Evolutionary conservation across 2,329 filamentous ascomycete genomes (phyloP), one percentile per base, ranked within the genome.

Genomic region (Pyrenophora seminiperda): DNA sequence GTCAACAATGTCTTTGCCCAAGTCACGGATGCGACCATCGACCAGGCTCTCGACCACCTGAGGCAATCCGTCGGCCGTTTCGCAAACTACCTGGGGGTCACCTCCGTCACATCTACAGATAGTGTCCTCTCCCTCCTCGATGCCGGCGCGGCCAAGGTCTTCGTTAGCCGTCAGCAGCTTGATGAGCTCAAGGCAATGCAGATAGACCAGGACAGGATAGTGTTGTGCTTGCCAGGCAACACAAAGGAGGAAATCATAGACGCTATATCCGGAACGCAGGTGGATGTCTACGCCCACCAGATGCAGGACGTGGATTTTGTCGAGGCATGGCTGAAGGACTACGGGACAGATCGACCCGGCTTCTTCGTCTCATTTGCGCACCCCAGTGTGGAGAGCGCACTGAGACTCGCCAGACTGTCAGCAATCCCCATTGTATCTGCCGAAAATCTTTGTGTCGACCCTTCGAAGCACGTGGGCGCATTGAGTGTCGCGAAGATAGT

Each of bases 81-180:
- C 44, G 73, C 79, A 59, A 83, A 89, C 58, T 91, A 89, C 71
- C 83, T 96, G 59, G 90, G 96, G 64, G 91, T 86, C 41, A 87
- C 89, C 4, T 76, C 76, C 17, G 79, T 97, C 31, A 73, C 82
- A 24, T 85, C 85, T 9, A 77, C 79, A 47, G 87, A 91, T 59
- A 88, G 95, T 57, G 79, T 97, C 29, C 76, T 93, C 45, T 83
- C 88, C 38, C 81, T 97, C 29, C 84, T 99, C 47, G 90, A 99
- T 71, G 83, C 86, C 57, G 94, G 94, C 52, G 91, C 91, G 5
- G 83, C 86, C 43, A 94, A 88, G 70, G 87, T 94, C 55, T 94
- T 97, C 71, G 89, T 96, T 41, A 82, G 82, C 14, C 82, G 86
- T 39, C 80, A 85, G 48, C 88, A 91, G 69, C 77, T 95, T 44